These are phyloP conservation scores for Cucurbitaria berberidis DNA, from an alignment of 2,329 filamentous ascomycete species.

Conservation along the genomic window DNA sequence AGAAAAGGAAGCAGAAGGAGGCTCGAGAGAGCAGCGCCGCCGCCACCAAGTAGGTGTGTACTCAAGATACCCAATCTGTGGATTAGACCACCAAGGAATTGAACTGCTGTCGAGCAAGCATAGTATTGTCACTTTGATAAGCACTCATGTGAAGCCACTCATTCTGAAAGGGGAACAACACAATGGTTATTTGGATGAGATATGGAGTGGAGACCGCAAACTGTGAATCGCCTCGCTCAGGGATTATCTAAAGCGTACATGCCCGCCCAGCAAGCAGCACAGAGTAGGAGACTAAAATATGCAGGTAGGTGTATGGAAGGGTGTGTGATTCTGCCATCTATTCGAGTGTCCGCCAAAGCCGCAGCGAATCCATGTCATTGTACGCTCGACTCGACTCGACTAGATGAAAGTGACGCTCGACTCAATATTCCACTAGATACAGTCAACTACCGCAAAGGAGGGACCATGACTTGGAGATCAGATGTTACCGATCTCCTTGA, in stretches of 20 bases:
- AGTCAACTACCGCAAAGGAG: constrained; percentile 43
- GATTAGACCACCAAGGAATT: not conserved
- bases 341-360: constrained; percentile 15
- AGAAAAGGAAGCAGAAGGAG: constrained; percentile 74
- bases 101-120: not conserved
- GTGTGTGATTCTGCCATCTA: constrained; percentile 23
- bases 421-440: constrained; percentile 31
- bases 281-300: constrained; percentile 34
- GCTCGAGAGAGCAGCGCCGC: constrained; percentile 56
- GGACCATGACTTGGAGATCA: constrained; percentile 57
- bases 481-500: constrained; percentile 91
- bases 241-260: constrained; percentile 42
- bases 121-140: not conserved
- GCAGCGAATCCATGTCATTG: constrained; percentile 18
- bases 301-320: constrained; percentile 29
- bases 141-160: not conserved
- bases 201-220: constrained; percentile 20
- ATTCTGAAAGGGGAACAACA: not conserved
- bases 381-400: constrained; percentile 25
- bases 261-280: constrained; percentile 33
- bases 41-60: too few relatives aligned
- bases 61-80: constrained; percentile 1
- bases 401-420: constrained; percentile 23
- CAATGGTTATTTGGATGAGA: not conserved
- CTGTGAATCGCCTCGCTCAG: constrained; percentile 40